Conservation (phyloP, 2,329 filamentous ascomycete genomes). For the Grosmannia clavigera region DNA sequence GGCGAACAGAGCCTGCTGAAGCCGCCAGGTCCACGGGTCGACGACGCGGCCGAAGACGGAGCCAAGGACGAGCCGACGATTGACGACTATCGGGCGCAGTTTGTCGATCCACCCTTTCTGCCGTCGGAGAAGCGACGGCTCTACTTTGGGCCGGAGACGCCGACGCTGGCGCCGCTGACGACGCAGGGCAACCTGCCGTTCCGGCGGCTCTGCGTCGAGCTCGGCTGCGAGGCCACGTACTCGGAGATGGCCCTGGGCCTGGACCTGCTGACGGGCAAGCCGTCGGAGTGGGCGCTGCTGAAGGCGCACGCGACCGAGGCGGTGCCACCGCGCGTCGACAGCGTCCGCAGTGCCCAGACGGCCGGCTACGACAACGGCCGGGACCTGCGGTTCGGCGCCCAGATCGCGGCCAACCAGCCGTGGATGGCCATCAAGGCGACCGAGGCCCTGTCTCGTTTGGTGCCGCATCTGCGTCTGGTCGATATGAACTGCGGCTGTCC, state of each 20-base stretch:
- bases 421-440: conserved; percentile 84
- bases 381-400: conserved; percentile 81
- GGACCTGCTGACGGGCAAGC: conserved; percentile 78
- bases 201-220: conserved; percentile 73
- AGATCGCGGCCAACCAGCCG: conserved; percentile 85
- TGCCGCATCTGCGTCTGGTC: conserved; percentile 77
- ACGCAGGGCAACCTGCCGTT: conserved; percentile 96
- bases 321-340: conserved; percentile 53
- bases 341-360: conserved; percentile 25
- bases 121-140: conserved; percentile 87
- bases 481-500: conserved; percentile 97
- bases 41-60: conserved; percentile 13
- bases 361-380: conserved; percentile 63
- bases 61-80: conserved; percentile 20
- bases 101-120: conserved; percentile 73
- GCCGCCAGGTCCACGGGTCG: neutral
- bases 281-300: conserved; percentile 88
- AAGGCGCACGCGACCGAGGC: conserved; percentile 82
- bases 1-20: no score
- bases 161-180: conserved; percentile 83
- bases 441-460: conserved; percentile 62
- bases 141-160: conserved; percentile 91
- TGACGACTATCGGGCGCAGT: conserved; percentile 65
- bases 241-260: conserved; percentile 96
- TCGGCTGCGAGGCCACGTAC: conserved; percentile 88